Base-by-base conservation (phyloP, 495 filamentous ascomycete species). In the Cercophora sp. region DNA sequence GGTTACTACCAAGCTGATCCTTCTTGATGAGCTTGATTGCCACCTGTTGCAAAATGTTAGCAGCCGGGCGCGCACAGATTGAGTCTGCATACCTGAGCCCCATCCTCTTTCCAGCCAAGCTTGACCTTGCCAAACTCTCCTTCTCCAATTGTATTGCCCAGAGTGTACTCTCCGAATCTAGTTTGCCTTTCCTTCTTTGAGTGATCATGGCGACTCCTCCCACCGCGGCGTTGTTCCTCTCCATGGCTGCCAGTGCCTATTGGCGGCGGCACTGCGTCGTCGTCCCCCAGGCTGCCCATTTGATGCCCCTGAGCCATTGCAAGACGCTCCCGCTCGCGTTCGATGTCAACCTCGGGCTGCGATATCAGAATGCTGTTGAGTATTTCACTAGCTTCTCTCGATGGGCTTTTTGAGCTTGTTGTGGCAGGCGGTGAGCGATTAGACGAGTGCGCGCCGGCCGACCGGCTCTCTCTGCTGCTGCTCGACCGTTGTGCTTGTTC, bases 81-180 rank as follows among this genome's bases (percentile, higher is more conserved):
- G 40, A 2, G 8, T 43, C 18, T n/a, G 66, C 76, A 41, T 67
- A 84, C 82, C 70, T 85, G 79, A 37, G 96, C 85, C 52, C 86
- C 91, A 23, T 89, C 90, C 68, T 96, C 91, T 71, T 96, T 97
- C 93, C 94, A 99, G n/a, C 93, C 93, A 60, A 99, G 80, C 69
- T 96, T 97, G 59, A 99, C 93, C 64, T 99, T 99, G 46, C 93
- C 93, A 66, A 99, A 99, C 63, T 99, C 93, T 26, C 93, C 93
- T 73, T 97, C 93, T 42, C 93, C 93, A 23, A 99, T 84, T n/a
- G 92, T 96, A 60, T 96, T 90, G 4, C 93, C 93, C 8, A 99
- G 77, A 51, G 93, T 89, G 64, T 96, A 99, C 22, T 95, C 88
- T 31, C 93, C 94, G 65, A 97, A 97, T 11, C 84, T 87, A 18